Evolutionary conservation across 352 stramenopile genomes (phyloP), one percentile per base, ranked within the genome.

Genomic region (Pythium rishiriense): DNA sequence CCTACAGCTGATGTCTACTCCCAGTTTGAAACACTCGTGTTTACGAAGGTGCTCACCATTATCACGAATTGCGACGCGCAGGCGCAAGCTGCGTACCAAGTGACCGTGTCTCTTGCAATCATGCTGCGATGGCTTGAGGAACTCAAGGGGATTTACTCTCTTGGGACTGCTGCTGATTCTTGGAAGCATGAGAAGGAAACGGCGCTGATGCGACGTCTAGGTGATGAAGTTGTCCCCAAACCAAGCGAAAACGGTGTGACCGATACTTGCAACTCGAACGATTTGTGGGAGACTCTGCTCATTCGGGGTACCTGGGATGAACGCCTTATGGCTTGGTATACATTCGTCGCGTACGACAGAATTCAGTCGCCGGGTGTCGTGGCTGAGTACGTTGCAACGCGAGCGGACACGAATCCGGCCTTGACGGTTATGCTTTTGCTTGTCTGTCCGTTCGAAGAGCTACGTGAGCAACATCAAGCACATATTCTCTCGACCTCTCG

Each of bases 251-350:
- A 43, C 39, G 26, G 53, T 15, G 10, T 5, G 52, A 8, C 49
- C 14, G 37, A 31, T 33, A 26, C 21, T 6, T 41, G 21, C 17
- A 51, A 21, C 17, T 4, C 17, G 12, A 37, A 25, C 26, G 26
- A 26, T 0, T 31, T 73, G 39, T 91, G 80, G 79, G 58, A 67
- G 11, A 52, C 56, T 21, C 71, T 93, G 43, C 71, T 93, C 41
- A 62, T 67, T 10, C 74, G 65, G 12, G 82, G 84, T 6, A n/a
- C 54, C 1, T 91, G 82, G 82, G 57, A 73, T 21, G 58, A 76
- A 57, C 33, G 17, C 26, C 57, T 90, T 11, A 48, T 90, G 47
- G 62, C 51, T 39, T 93, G 82, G 82, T 90, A 90, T 56, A 69
- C 70, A 17, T 61, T 68, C 2, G 54, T 79, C 31, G 78, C 72